phyloP scores from a whole-genome alignment of 2,329 filamentous ascomycete genomes.

The Helicocarpus griseus region DNA sequence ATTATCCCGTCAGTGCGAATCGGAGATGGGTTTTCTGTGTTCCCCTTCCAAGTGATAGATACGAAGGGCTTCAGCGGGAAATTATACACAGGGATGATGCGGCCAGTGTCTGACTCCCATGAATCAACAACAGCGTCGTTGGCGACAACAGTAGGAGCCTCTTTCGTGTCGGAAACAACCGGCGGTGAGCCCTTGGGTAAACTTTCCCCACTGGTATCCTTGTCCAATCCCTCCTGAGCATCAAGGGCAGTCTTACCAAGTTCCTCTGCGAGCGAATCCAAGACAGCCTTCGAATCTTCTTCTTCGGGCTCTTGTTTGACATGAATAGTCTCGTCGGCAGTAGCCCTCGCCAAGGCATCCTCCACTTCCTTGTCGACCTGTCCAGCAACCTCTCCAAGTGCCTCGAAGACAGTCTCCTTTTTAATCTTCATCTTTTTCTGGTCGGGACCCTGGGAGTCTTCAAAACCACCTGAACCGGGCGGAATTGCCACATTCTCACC shows the following conservation, averaged over 20 bases:
- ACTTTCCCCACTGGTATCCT: conserved; percentile 43
- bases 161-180: conserved; percentile 42
- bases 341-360: conserved; percentile 52
- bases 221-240: conserved; percentile 41
- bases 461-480: conserved; percentile 3
- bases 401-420: conserved; percentile 61
- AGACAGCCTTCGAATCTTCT: conserved; percentile 24
- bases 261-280: conserved; percentile 23
- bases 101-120: conserved; percentile 53
- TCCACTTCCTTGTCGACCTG: conserved; percentile 53
- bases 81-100: conserved; percentile 73
- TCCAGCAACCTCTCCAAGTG: conserved; percentile 56
- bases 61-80: conserved; percentile 97
- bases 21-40: conserved; percentile 42
- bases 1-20: conserved; percentile 75
- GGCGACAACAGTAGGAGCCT: conserved; percentile 31
- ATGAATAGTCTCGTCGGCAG: conserved; percentile 40
- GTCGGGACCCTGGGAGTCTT: background rate
- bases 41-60: conserved; percentile 59
- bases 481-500: background rate
- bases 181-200: conserved; percentile 42
- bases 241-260: conserved; percentile 34
- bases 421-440: conserved; percentile 2
- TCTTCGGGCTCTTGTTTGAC: conserved; percentile 25
- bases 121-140: conserved; percentile 10